These are phyloP conservation scores for Isochrysis galbana DNA, from an alignment of 78 protist species.

Conservation along the genomic window DNA sequence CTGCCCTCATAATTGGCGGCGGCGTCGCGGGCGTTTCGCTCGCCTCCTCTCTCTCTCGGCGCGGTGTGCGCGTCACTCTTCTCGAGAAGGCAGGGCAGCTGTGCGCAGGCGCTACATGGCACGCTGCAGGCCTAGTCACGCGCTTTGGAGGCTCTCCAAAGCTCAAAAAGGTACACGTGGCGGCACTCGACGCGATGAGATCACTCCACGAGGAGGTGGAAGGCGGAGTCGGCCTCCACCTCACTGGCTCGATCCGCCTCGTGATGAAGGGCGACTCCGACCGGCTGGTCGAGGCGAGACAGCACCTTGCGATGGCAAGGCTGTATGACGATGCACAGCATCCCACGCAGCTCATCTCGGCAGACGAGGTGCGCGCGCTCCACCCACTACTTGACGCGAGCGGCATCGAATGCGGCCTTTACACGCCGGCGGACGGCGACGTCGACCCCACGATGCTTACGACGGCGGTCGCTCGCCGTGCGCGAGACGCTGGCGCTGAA, in stretches of 20 bases:
- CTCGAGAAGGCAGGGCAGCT: constrained; percentile 18
- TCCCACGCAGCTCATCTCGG: background rate
- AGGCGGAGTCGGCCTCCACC: constrained; percentile 3
- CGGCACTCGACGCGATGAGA: background rate
- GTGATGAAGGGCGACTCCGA: constrained; percentile 1
- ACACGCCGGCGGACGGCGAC: constrained; percentile 25
- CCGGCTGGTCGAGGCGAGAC: constrained; percentile 8
- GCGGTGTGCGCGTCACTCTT: background rate
- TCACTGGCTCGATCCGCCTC: constrained; percentile 23
- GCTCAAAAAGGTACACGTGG: constrained; percentile 23
- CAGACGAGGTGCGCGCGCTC: background rate
- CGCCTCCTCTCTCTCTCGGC: background rate
- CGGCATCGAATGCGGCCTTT: background rate
- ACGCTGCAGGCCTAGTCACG: constrained; percentile 35
- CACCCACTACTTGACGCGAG: background rate
- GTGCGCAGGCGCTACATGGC: constrained; percentile 25
- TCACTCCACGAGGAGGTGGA: background rate
- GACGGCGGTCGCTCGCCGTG: background rate
- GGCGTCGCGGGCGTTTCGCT: background rate
- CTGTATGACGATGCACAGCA: background rate
- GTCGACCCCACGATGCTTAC: constrained; percentile 15
- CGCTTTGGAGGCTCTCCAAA: constrained; percentile 34
- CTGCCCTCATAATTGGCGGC: background rate
- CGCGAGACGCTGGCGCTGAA: background rate
- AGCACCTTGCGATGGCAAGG: constrained; percentile 18